Evolutionary conservation across 1,139 yeast genomes (phyloP).

Genomic region (Yamadazyma taylorii): DNA sequence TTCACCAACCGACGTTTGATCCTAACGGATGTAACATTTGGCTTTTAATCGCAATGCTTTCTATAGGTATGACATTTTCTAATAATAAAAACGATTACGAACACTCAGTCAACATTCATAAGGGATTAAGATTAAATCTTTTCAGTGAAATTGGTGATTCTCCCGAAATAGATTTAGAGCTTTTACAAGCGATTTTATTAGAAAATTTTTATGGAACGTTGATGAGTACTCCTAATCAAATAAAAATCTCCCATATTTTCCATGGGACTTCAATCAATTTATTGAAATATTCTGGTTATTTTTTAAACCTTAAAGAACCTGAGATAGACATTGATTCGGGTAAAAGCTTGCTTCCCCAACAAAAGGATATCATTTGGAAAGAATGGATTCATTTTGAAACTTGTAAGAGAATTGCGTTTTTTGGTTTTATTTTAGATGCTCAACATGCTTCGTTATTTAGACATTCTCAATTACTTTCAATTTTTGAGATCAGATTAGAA

Average conservation of each 20-base stretch:
- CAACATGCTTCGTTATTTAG: conserved; percentile 28
- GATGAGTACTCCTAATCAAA: conserved; percentile 23
- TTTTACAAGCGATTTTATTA: conserved; percentile 24
- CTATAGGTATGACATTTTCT: conserved; percentile 36
- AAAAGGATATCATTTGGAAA: conserved; percentile 21
- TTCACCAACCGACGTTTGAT: conserved; percentile 42
- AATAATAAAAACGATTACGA: conserved; percentile 19
- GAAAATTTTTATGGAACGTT: conserved; percentile 20
- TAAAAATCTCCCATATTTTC: conserved; percentile 26
- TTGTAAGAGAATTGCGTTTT: conserved; percentile 28
- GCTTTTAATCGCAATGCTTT: conserved; percentile 31
- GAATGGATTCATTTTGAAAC: conserved; percentile 29
- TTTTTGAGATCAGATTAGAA: conserved; percentile 37
- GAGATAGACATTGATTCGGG: background rate
- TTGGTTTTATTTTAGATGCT: conserved; percentile 31
- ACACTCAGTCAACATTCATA: conserved; percentile 10
- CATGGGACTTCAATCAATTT: conserved; percentile 29
- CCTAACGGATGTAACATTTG: conserved; percentile 26
- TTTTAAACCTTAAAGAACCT: conserved; percentile 21
- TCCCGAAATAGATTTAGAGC: conserved; percentile 12
- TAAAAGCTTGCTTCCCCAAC: background rate
- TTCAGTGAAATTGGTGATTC: conserved; percentile 11
- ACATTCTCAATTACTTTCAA: conserved; percentile 23
- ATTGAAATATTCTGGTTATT: conserved; percentile 25
- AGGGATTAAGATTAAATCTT: conserved; percentile 8